Evolutionary conservation across 805 yeast genomes (phyloP).

Genomic region (Ogataea pignaliae): DNA sequence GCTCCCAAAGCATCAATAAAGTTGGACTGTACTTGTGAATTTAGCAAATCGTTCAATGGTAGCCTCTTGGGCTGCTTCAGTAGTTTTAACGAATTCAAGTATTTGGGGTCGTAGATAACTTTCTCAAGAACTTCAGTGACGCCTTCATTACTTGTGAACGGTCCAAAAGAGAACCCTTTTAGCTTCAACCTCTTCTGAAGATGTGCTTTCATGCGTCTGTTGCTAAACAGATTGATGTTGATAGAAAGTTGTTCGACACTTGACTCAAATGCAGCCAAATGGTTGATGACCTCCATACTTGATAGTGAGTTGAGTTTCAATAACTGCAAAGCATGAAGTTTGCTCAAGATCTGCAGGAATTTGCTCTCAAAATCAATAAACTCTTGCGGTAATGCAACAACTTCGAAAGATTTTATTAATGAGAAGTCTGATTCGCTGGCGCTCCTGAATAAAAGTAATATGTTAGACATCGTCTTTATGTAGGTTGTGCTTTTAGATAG

Average conservation of each 20-base stretch:
- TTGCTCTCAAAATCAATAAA: conserved; percentile 24
- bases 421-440: conserved; percentile 6
- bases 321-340: conserved; percentile 1
- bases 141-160: conserved; percentile 8
- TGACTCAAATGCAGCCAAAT: conserved; percentile 3
- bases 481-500: conserved; percentile 7
- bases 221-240: conserved; percentile 5
- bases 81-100: conserved; percentile 3
- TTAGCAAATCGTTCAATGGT: conserved; percentile 12
- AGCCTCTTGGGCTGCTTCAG: conserved; percentile 7
- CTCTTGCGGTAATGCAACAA: conserved; percentile 21
- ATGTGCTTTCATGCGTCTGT: not conserved
- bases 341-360: conserved; percentile 3
- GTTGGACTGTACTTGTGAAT: conserved; percentile 3
- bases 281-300: conserved; percentile 8
- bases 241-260: conserved; percentile 1
- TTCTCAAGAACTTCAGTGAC: not conserved
- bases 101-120: not conserved
- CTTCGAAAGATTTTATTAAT: conserved; percentile 10
- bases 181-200: not conserved
- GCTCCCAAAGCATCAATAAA: not conserved
- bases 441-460: conserved; percentile 5
- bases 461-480: conserved; percentile 14
- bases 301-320: conserved; percentile 9
- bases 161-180: conserved; percentile 10